Conservation (phyloP, 2,329 filamentous ascomycete genomes). For the Madurella mycetomatis region DNA sequence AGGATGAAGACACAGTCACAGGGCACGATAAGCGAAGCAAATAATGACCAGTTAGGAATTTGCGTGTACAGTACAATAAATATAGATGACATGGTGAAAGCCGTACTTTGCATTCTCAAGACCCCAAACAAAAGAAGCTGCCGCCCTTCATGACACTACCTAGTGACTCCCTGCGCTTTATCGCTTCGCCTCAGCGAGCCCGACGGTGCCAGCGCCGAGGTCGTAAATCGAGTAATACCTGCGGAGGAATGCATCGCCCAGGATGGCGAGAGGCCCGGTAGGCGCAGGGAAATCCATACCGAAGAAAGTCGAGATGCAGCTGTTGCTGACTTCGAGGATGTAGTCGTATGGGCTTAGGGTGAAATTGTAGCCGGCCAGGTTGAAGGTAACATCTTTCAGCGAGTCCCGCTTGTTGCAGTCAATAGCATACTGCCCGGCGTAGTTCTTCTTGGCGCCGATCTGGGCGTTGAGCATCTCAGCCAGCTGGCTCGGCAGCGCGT, state of each 20-base stretch:
- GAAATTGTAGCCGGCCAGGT: slow-evolving; percentile 87
- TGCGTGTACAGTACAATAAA: background rate
- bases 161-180: slow-evolving; percentile 11
- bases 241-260: slow-evolving; percentile 82
- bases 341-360: slow-evolving; percentile 86
- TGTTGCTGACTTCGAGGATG: slow-evolving; percentile 90
- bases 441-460: slow-evolving; percentile 97
- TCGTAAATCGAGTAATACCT: slow-evolving; percentile 97
- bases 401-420: slow-evolving; percentile 79
- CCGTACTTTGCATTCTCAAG: background rate
- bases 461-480: slow-evolving; percentile 96
- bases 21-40: background rate
- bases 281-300: slow-evolving; percentile 90
- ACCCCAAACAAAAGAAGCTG: background rate
- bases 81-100: background rate
- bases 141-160: background rate
- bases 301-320: slow-evolving; percentile 96
- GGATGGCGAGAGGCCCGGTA: slow-evolving; percentile 85
- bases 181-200: slow-evolving; percentile 77
- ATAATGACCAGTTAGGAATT: background rate
- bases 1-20: background rate
- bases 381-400: slow-evolving; percentile 90
- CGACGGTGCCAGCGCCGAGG: slow-evolving; percentile 81
- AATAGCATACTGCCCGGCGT: slow-evolving; percentile 92
- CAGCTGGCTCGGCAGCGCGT: slow-evolving; percentile 84